Evolutionary conservation across 306 rosid genomes (phyloP), one percentile per base, ranked within the genome.

Genomic region (Vigna hirtella): DNA sequence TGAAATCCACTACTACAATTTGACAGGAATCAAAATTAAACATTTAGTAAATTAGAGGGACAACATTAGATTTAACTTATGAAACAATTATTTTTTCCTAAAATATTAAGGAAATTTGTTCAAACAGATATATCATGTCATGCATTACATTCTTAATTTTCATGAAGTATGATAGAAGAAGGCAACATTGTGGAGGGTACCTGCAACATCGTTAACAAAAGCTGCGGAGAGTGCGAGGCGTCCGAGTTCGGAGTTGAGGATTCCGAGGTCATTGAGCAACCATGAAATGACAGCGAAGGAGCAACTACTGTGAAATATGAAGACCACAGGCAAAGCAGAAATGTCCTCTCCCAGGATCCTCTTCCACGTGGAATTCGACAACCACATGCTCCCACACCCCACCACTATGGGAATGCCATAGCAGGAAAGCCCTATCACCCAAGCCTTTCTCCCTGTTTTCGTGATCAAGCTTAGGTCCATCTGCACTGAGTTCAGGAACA

Each of bases 391-490:
- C 4, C 5, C 2, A 3, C 8, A 6, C 5, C 85, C 80, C 0
- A n/a, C 0, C 0, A 64, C 0, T 1, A 83, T 4, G 7, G 90
- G 85, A 10, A 16, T 7, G 0, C 67, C 1, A 2, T 57, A 2
- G 4, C 84, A 17, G 0, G 30, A 22, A 1, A 87, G 13, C 4
- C 85, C 93, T 0, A 76, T 81, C 1, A 74, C 32, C 61, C 85
- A 26, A 0, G 86, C 55, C 71, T 87, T 92, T 28, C 66, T 78
- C 2, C 90, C 93, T 1, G 85, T 71, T 56, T 43, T 87, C 0
- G 17, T 20, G 7, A 83, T 67, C 84, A 84, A 38, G 7, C 81
- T 73, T 14, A 84, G 24, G 22, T 92, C 91, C 90, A 87, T 86
- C 66, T 86, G 62, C 13, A 82, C 93, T 0, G 83, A 81, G 5